Evolutionary conservation across 495 filamentous ascomycete species (phyloP), one percentile per base, ranked within the genome.

Genomic region (Astrocystis sublimbata): DNA sequence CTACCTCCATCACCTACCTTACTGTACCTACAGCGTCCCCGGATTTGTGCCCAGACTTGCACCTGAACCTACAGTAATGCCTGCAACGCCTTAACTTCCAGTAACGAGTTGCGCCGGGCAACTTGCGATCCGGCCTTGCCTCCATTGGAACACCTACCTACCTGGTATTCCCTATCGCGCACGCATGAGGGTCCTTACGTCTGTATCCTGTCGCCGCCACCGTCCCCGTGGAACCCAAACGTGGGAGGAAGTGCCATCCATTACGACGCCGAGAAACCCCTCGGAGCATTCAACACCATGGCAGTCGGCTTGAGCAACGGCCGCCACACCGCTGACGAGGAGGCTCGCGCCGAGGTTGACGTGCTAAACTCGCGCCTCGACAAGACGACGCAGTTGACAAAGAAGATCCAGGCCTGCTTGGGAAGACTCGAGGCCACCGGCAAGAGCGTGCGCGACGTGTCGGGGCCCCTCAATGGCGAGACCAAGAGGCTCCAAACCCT

Each of bases 401-500:
- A 92, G 77, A 97, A 96, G 79, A 97, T 99, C 64, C 86, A 92
- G 73, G 87, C 90, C 19, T 96, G 92, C 28, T 81, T 97, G 54
- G 86, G 86, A 31, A 85, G 93, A 66, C 78, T 99, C 12, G 91
- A 97, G 64, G 86, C 87, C 31, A 92, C 89, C 50, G 94, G 92
- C 19, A 91, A 92, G 71, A 92, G 87, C 50, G 92, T 98, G 15
- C 88, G 93, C 61, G 89, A 96, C 62, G 92, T 96, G 9, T 92
- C 96, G 49, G 91, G 92, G 1, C 96, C 96, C 8, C 88, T 98
- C 28, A 92, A 92, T 73, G 92, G 90, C 68, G 96, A 96, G 71
- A 98, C 96, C 2, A 89, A 91, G 74, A 87, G 85, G 38, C 84
- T 97, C 5, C 96, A 97, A 72, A 83, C 85, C 23, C 85, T 92